Conservation (phyloP, 2,329 filamentous ascomycete genomes). For the Beauveria varroae region DNA sequence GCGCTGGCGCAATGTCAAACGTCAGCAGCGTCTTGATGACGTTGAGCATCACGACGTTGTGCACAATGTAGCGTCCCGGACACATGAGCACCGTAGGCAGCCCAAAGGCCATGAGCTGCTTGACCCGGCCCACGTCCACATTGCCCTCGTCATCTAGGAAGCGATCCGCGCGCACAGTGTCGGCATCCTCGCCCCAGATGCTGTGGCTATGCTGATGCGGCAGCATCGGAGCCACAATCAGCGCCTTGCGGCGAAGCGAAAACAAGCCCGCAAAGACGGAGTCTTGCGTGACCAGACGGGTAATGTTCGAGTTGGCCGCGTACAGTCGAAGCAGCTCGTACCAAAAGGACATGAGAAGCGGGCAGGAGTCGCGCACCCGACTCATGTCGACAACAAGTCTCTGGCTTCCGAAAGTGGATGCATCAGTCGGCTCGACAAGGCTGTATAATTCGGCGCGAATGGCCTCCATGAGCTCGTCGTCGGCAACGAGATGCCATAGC, state of each 20-base stretch:
- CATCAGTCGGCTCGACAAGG: not conserved
- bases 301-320: conserved; percentile 7
- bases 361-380: conserved; percentile 5
- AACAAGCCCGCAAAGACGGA: conserved; percentile 1
- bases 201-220: conserved; percentile 4
- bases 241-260: not conserved
- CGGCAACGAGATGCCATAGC: conserved; percentile 7
- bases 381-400: not conserved
- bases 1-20: conserved; percentile 1
- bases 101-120: conserved; percentile 4
- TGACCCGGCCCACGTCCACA: not conserved
- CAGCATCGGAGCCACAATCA: conserved; percentile 8
- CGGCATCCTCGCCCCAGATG: conserved; percentile 8
- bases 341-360: conserved; percentile 9
- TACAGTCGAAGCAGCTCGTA: conserved; percentile 9
- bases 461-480: not conserved
- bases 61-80: conserved; percentile 6
- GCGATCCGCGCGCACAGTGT: not conserved
- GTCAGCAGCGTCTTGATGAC: conserved; percentile 9
- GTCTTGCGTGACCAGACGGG: conserved; percentile 5
- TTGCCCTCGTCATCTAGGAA: not conserved
- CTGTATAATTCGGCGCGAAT: not conserved
- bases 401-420: not conserved
- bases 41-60: conserved; percentile 7
- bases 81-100: conserved; percentile 10